These are phyloP conservation scores for Lepiota brunneoincarnata DNA, from an alignment of 768 basidiomycete genomes.

Conservation along the genomic window DNA sequence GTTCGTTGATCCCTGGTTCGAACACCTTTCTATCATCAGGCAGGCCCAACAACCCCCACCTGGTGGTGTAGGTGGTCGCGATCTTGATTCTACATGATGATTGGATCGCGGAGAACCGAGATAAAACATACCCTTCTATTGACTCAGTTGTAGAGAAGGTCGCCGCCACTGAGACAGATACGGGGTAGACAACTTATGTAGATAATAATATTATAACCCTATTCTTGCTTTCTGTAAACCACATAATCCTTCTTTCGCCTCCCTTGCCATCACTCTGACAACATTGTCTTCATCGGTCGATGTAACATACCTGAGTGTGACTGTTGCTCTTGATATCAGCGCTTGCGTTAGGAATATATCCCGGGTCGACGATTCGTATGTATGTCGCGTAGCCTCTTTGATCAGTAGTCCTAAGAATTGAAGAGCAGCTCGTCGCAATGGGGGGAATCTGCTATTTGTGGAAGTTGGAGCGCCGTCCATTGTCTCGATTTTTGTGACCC, in stretches of 20 bases:
- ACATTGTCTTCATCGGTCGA: slow-evolving; percentile 70
- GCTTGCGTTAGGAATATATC: slow-evolving; percentile 26
- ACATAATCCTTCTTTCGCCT: slow-evolving; percentile 54
- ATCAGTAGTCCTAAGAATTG: slow-evolving; percentile 74
- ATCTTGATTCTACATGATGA: slow-evolving; percentile 1
- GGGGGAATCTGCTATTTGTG: slow-evolving; percentile 64
- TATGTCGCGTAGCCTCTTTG: slow-evolving; percentile 50
- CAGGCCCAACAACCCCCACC: slow-evolving; percentile 4
- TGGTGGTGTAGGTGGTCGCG: slow-evolving; percentile 8
- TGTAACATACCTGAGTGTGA: slow-evolving; percentile 67
- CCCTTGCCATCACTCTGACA: slow-evolving; percentile 74
- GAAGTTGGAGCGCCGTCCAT: slow-evolving; percentile 62
- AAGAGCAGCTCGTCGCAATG: slow-evolving; percentile 83
- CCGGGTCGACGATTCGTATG: slow-evolving; percentile 37
- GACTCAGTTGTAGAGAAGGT: slow-evolving; percentile 73
- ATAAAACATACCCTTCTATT: slow-evolving; percentile 63
- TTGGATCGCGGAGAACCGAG: slow-evolving; percentile 44
- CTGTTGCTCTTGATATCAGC: slow-evolving; percentile 47
- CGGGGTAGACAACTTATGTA: slow-evolving; percentile 57
- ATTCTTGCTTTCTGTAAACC: slow-evolving; percentile 47
- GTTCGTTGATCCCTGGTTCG: not conserved
- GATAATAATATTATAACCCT: slow-evolving; percentile 27
- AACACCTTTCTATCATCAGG: slow-evolving; percentile 9
- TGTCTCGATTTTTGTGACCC: slow-evolving; percentile 21
- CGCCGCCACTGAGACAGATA: slow-evolving; percentile 88